Evolutionary conservation across 148 eudicot species (phyloP), one percentile per base, ranked within the genome.

Genomic region (Gaultheria prostrata): DNA sequence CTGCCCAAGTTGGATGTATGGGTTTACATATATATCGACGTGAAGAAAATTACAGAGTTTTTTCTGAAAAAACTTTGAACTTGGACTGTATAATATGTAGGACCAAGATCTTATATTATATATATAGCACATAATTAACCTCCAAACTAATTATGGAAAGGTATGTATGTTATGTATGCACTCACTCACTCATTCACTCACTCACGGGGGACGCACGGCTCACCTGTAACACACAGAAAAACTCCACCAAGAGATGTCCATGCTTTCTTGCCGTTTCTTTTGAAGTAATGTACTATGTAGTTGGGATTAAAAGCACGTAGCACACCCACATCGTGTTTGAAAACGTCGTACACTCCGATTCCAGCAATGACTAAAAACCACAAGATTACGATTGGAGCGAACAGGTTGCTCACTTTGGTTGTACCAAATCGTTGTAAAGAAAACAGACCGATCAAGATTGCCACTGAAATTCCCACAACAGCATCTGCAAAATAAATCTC

Each of bases 191-290:
- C n/a, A n/a, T n/a, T n/a, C n/a, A n/a, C n/a, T n/a, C n/a, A 1
- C 5, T n/a, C 63, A 61, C 28, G 32, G 5, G 7, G n/a, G n/a
- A n/a, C n/a, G 67, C 67, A 7, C 67, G 20, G 24, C 82, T 79
- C 35, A 90, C 97, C 97, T 51, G 98, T 94, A 82, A 91, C 91
- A 51, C 92, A 89, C 8, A 94, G 87, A 50, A 94, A 90, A 49
- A 91, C 84, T 21, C 95, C 98, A 24, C 98, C 98, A 28, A 94
- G 91, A 4, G 98, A 94, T 4, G 89, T 80, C 98, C 98, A 94
- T 65, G 89, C 95, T 69, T 92, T 84, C 73, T 83, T 85, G 10
- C 93, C 92, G 80, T 91, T 89, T 77, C 95, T 86, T 81, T 78
- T 80, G 83, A 92, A 93, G 84, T 94, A 94, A 13, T 87, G 76